Evolutionary conservation across 2,329 filamentous ascomycete genomes (phyloP), one percentile per base, ranked within the genome.

Genomic region (Penicillium sp.): DNA sequence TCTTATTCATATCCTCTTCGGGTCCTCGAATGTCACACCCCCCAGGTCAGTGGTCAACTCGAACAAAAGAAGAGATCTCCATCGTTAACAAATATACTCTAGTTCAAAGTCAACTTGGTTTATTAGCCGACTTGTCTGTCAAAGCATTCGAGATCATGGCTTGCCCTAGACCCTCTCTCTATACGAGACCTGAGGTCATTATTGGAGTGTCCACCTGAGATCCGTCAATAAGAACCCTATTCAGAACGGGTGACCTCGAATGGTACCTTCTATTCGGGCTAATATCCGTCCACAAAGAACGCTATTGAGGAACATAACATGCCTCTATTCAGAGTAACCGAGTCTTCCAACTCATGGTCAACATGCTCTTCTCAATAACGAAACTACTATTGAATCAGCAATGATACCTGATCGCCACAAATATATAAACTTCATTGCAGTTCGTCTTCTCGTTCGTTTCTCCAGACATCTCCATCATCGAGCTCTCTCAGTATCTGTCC

Each of bases 401-500:
- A 39, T 39, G 36, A 13, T 41, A 25, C 43, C 41, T 53, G 27
- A 15, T 39, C 34, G 36, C 36, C 9, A 27, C 10, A 27, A 15
- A 21, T 50, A 46, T 52, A 53, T 46, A 56, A 39, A 51, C 16
- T 15, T 40, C 52, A 13, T 44, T 5, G 23, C 16, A 16, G 31
- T 25, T 50, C 38, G n/a, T 23, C 36, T 10, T 23, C 21, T 36
- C 9, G 7, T 46, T 45, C 4, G 51, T 41, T 47, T 36, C 34
- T 51, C 50, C 43, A 48, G 44, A 34, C 54, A 52, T 46, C 43
- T 58, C 44, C 25, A 55, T 38, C 38, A 53, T 53, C 34, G 50
- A 57, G 49, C 54, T 41, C 11, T 61, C 59, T 55, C 58, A 53
- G 23, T 60, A 50, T 52, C 40, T 44, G 55, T 55, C 49, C 11